Evolutionary conservation across 2,329 filamentous ascomycete species (phyloP).

Genomic region (Alternaria sp.): DNA sequence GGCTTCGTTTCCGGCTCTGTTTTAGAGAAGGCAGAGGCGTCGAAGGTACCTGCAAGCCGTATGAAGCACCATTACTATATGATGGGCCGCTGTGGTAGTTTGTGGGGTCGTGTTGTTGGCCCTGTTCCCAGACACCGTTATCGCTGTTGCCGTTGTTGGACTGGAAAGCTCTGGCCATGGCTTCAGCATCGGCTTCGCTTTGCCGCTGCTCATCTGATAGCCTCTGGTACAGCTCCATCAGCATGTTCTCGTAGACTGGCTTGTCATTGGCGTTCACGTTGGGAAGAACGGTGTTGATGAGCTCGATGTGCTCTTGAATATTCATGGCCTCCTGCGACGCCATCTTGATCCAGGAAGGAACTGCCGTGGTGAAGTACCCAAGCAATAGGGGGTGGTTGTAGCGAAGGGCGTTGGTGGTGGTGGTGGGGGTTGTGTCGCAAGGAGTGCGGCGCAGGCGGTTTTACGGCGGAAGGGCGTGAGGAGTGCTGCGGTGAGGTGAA

Average conservation of each 20-base stretch:
- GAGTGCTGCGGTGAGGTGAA: slow-evolving; percentile 1
- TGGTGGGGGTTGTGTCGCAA: neutral
- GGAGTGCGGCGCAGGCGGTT: slow-evolving; percentile 5
- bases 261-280: slow-evolving; percentile 1
- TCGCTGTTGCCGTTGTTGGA: neutral
- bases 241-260: slow-evolving; percentile 9
- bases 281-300: slow-evolving; percentile 9
- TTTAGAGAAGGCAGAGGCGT: slow-evolving; percentile 8
- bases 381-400: neutral
- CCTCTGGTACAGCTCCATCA: slow-evolving; percentile 5
- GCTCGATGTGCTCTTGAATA: slow-evolving; percentile 8
- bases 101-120: neutral
- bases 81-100: neutral
- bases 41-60: slow-evolving; percentile 6
- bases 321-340: neutral
- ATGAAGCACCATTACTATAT: neutral
- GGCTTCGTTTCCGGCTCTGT: slow-evolving; percentile 36
- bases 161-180: neutral
- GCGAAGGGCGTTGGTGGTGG: neutral
- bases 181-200: neutral
- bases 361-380: neutral
- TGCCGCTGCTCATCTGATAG: neutral
- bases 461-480: slow-evolving; percentile 1
- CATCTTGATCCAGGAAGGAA: slow-evolving; percentile 1
- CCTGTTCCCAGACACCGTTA: neutral